Conservation (phyloP, 306 rosid genomes). For the Prunus padus region DNA sequence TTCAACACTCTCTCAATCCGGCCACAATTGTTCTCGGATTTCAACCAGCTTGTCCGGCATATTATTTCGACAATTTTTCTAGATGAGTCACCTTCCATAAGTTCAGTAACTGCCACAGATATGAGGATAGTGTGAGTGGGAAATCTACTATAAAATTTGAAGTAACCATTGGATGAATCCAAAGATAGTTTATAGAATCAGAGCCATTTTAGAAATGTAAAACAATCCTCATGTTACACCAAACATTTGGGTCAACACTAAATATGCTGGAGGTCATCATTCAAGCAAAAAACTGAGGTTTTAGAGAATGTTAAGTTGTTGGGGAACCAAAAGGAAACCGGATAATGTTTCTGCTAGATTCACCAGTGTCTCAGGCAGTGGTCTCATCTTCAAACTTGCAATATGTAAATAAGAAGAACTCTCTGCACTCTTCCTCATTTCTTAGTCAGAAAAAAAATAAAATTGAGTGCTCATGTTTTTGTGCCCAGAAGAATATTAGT, state of each 20-base stretch:
- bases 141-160: background rate
- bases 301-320: background rate
- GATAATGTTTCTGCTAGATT: constrained; percentile 21
- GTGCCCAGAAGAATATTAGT: constrained; percentile 34
- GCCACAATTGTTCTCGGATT: constrained; percentile 68
- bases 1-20: constrained; percentile 82
- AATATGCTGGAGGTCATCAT: background rate
- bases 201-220: background rate
- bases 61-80: constrained; percentile 89
- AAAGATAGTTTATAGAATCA: background rate
- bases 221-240: background rate
- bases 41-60: constrained; percentile 79
- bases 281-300: background rate
- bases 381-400: background rate
- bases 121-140: background rate
- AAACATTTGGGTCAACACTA: background rate
- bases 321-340: background rate
- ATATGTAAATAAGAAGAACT: constrained; percentile 1
- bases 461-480: background rate
- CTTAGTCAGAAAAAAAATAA: background rate
- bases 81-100: constrained; percentile 90
- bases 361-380: constrained; percentile 18
- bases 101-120: constrained; percentile 71
- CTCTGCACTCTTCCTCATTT: background rate
- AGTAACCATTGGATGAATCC: background rate